A percentile compares a stretch with the other conserved stretches of the same genome.
These are phyloP conservation scores for Oemleria cerasiformis DNA, from an alignment of 306 rosid species.

Conservation along the genomic window DNA sequence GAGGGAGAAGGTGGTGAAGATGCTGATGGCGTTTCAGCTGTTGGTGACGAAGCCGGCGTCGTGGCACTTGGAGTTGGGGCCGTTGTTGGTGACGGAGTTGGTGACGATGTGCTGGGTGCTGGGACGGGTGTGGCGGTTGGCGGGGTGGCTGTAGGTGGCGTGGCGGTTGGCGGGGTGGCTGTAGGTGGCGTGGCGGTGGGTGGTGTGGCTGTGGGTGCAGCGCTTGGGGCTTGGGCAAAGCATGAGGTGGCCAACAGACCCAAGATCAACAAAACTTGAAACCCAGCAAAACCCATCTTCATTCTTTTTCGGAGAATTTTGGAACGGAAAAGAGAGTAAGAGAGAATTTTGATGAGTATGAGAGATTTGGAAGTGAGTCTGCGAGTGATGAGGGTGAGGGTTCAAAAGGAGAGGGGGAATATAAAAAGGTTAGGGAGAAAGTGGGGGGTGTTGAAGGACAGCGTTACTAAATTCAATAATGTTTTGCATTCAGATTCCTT, in stretches of 20 bases:
- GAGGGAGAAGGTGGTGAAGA: constrained; percentile 16
- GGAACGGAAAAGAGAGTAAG: constrained; percentile 12
- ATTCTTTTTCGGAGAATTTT: not conserved
- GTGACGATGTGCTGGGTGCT: constrained; percentile 15
- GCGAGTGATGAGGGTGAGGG: not conserved
- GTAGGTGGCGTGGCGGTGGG: constrained; percentile 27
- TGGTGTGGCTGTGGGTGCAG: constrained; percentile 29
- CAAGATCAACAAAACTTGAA: constrained; percentile 48
- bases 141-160: constrained; percentile 29
- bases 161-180: constrained; percentile 23
- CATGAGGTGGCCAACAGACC: constrained; percentile 62
- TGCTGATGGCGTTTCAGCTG: constrained; percentile 25
- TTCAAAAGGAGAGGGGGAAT: constrained; percentile 22
- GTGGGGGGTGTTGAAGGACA: constrained; percentile 31
- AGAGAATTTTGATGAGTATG: not conserved
- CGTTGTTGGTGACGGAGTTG: constrained; percentile 26
- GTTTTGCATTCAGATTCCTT: constrained; percentile 38
- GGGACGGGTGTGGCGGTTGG: constrained; percentile 30
- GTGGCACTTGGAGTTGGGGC: constrained; percentile 9
- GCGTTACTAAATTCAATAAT: constrained; percentile 37
- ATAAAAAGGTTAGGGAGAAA: constrained; percentile 34
- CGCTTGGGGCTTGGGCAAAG: constrained; percentile 69
- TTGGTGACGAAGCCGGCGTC: constrained; percentile 23
- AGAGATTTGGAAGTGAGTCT: not conserved
- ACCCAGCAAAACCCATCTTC: constrained; percentile 44